These are phyloP conservation scores for Alternaria postmessia DNA, from an alignment of 2,329 filamentous ascomycete genomes.

Conservation along the genomic window DNA sequence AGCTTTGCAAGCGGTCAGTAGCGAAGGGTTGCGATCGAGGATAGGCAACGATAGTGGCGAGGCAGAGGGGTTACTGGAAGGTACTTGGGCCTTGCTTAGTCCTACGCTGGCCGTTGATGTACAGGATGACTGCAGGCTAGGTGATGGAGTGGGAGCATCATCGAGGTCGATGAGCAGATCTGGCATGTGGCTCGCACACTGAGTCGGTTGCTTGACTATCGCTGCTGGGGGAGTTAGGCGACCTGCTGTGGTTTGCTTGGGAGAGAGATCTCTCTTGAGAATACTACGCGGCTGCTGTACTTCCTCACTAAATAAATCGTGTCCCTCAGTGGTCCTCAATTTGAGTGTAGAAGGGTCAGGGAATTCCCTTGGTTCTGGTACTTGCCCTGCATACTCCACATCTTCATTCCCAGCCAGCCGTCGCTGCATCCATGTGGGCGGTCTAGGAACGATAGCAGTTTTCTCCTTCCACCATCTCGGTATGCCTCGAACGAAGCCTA, in stretches of 20 bases:
- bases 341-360: conserved; percentile 15
- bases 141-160: conserved; percentile 2
- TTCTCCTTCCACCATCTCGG: conserved; percentile 67
- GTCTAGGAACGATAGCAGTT: conserved; percentile 31
- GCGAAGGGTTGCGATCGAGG: neutral
- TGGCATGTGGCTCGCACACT: neutral
- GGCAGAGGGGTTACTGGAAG: conserved; percentile 1
- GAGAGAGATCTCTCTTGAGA: neutral
- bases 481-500: conserved; percentile 68
- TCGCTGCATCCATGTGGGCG: conserved; percentile 38
- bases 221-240: neutral
- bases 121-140: conserved; percentile 7
- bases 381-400: neutral
- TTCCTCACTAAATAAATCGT: neutral
- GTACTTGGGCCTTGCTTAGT: neutral
- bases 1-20: neutral
- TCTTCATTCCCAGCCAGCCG: conserved; percentile 19
- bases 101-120: neutral
- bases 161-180: conserved; percentile 24
- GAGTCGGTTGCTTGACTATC: neutral
- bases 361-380: conserved; percentile 9
- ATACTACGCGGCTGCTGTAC: neutral
- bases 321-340: neutral
- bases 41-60: neutral
- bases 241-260: neutral